Evolutionary conservation across 2,329 filamentous ascomycete species (phyloP).

Genomic region (Ambrosiella xylebori): DNA sequence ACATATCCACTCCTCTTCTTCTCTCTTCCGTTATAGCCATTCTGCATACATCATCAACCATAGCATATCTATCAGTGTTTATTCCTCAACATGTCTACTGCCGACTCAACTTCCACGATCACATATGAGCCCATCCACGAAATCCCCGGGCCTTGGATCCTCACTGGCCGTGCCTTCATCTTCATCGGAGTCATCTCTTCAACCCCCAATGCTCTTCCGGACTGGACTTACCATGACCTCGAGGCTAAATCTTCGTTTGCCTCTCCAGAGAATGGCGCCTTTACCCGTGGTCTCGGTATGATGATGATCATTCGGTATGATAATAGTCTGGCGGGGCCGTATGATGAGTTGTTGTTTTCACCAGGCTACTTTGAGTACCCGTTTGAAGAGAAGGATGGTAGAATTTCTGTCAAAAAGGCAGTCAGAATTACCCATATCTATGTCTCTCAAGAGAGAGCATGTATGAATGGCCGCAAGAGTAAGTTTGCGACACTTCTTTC

Average conservation of each 20-base stretch:
- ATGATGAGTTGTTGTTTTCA: slow-evolving; percentile 33
- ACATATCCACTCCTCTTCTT: too few species aligned
- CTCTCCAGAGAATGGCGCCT: slow-evolving; percentile 20
- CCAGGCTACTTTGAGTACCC: slow-evolving; percentile 30
- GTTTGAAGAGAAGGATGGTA: slow-evolving; percentile 20
- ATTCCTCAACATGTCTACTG: too few species aligned
- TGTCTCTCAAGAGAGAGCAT: slow-evolving; percentile 33
- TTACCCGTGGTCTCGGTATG: slow-evolving; percentile 29
- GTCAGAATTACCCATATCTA: slow-evolving; percentile 35
- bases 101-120: not conserved
- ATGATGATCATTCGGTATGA: slow-evolving; percentile 34
- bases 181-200: slow-evolving; percentile 2
- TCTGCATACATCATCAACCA: too few species aligned
- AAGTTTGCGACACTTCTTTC: slow-evolving; percentile 14
- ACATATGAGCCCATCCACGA: not conserved
- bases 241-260: slow-evolving; percentile 27
- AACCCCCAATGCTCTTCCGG: slow-evolving; percentile 16
- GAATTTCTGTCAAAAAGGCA: slow-evolving; percentile 19
- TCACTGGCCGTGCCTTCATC: not conserved
- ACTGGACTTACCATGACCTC: slow-evolving; percentile 20
- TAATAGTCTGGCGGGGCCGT: slow-evolving; percentile 33
- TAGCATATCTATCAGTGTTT: too few species aligned
- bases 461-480: slow-evolving; percentile 36
- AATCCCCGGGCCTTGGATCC: slow-evolving; percentile 1
- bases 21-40: too few species aligned